Percentiles rank a stretch among this genome's conserved stretches.
phyloP scores from a whole-genome alignment of 805 yeast species.

The Hanseniaspora mollemarum region DNA sequence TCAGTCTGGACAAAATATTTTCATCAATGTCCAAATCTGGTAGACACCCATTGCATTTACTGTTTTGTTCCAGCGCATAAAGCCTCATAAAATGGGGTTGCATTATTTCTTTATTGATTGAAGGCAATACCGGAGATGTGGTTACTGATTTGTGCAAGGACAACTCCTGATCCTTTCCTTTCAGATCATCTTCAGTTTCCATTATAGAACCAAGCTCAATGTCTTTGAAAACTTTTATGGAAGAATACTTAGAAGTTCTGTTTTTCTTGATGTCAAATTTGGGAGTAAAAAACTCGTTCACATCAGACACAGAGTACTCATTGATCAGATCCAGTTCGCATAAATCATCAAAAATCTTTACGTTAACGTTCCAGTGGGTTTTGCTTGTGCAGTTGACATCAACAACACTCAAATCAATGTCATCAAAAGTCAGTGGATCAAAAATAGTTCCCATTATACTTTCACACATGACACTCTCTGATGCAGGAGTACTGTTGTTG shows the following conservation, averaged over 20 bases:
- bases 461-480: not conserved
- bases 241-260: not conserved
- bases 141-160: not conserved
- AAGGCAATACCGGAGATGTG: not conserved
- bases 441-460: not conserved
- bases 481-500: not conserved
- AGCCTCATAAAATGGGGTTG: slow-evolving; percentile 26
- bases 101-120: slow-evolving; percentile 21
- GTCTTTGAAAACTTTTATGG: not conserved
- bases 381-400: too few relatives aligned
- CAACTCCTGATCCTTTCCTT: not conserved
- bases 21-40: slow-evolving; percentile 29
- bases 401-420: not conserved
- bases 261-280: slow-evolving; percentile 18
- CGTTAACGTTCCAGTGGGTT: too few relatives aligned
- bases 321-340: slow-evolving; percentile 24
- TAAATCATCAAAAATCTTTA: slow-evolving; percentile 17
- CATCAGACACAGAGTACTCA: slow-evolving; percentile 19
- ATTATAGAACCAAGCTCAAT: not conserved
- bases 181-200: not conserved
- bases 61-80: slow-evolving; percentile 25
- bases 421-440: not conserved
- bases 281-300: slow-evolving; percentile 21
- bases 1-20: slow-evolving; percentile 21
- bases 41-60: slow-evolving; percentile 21